Evolutionary conservation across 2,329 filamentous ascomycete species (phyloP).

Genomic region (Escovopsis weberi): DNA sequence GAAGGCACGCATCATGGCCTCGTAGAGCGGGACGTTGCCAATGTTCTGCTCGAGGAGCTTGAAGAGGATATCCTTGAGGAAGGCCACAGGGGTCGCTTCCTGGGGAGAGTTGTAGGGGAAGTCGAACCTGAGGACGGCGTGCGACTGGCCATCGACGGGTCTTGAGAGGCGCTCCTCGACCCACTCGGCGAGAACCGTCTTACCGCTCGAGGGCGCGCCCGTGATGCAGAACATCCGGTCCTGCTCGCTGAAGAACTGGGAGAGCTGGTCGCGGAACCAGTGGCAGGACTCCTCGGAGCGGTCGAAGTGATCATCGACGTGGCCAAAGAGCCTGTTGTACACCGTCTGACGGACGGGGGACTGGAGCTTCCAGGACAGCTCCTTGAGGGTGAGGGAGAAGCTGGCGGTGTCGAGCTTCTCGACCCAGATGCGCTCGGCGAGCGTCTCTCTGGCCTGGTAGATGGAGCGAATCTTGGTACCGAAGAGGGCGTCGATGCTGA

Average conservation of each 20-base stretch:
- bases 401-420: conserved; percentile 16
- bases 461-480: conserved; percentile 19
- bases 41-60: conserved; percentile 25
- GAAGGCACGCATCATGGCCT: conserved; percentile 16
- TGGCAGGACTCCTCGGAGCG: conserved; percentile 25
- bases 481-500: conserved; percentile 24
- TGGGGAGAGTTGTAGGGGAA: conserved; percentile 20
- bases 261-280: conserved; percentile 22
- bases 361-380: conserved; percentile 19
- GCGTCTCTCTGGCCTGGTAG: conserved; percentile 18
- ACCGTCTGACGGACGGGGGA: conserved; percentile 15
- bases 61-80: conserved; percentile 22
- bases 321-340: conserved; percentile 16
- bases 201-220: conserved; percentile 20
- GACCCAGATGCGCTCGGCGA: conserved; percentile 22
- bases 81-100: conserved; percentile 16
- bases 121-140: conserved; percentile 21
- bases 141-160: conserved; percentile 20
- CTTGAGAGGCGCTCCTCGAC: conserved; percentile 24
- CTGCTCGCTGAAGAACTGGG: conserved; percentile 19
- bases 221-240: conserved; percentile 22
- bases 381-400: conserved; percentile 12
- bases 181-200: conserved; percentile 25
- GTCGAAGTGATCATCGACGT: conserved; percentile 21
- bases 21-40: conserved; percentile 21